Percentiles rank a stretch among this genome's conserved stretches.
Conservation (phyloP, 1,284 basidiomycete genomes). For the Rhodotorula sp. region DNA sequence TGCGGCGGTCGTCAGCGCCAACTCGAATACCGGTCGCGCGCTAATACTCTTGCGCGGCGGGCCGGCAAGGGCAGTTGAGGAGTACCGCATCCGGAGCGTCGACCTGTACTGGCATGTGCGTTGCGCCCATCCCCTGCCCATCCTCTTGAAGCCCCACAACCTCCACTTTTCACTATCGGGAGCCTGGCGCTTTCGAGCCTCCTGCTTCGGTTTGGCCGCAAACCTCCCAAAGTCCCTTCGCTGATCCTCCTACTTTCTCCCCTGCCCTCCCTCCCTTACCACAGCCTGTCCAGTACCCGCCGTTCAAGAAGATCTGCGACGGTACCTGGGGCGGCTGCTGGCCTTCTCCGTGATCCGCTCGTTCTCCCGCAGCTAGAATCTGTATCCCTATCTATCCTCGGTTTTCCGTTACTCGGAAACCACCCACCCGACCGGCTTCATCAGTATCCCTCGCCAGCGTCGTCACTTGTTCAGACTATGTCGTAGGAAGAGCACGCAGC, state of each 20-base stretch:
- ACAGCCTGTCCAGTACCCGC: slow-evolving; percentile 22
- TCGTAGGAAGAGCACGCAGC: too few species aligned
- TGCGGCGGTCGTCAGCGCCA: slow-evolving; percentile 21
- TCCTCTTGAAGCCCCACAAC: rapidly evolving
- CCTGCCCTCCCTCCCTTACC: not conserved
- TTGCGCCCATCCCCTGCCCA: not conserved
- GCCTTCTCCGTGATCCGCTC: not conserved
- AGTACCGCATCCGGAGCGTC: slow-evolving; percentile 10
- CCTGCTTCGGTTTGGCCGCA: too few species aligned
- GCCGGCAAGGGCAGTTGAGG: slow-evolving; percentile 5
- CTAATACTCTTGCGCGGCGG: slow-evolving; percentile 19
- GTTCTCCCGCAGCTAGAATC: not conserved
- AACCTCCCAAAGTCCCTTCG: too few species aligned
- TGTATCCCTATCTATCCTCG: not conserved
- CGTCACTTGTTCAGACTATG: too few species aligned
- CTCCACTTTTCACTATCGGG: not conserved
- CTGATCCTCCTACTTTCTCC: too few species aligned
- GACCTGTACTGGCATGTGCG: slow-evolving; percentile 19
- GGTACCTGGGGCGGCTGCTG: slow-evolving; percentile 20
- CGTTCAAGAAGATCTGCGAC: slow-evolving; percentile 19
- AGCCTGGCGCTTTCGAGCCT: too few species aligned
- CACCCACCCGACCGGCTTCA: too few species aligned
- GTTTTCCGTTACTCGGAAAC: too few species aligned
- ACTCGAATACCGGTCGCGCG: slow-evolving; percentile 20
- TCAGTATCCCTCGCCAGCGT: too few species aligned